These are phyloP conservation scores for Lentinus brumalis DNA, from an alignment of 768 basidiomycete genomes.

Conservation along the genomic window DNA sequence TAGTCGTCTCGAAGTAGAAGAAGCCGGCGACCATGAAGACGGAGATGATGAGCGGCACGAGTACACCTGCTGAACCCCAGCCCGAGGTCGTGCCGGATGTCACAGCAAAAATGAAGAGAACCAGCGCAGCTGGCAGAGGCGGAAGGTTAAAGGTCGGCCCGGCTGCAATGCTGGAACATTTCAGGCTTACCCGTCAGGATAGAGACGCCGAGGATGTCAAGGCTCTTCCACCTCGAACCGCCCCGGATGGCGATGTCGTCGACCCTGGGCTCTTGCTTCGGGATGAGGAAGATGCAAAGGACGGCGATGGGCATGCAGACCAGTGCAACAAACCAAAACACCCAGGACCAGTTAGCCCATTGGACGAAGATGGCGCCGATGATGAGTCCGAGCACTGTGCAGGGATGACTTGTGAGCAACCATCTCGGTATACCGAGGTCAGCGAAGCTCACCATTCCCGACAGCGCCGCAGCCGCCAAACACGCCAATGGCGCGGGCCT, in stretches of 20 bases:
- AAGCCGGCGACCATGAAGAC: constrained; percentile 41
- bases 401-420: background rate
- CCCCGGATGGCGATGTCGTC: constrained; percentile 1
- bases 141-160: background rate
- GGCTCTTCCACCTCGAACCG: constrained; percentile 27
- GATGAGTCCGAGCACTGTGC: constrained; percentile 34
- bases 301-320: constrained; percentile 36
- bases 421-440: background rate
- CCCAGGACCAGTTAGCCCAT: constrained; percentile 43
- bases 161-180: background rate
- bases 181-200: constrained; percentile 32
- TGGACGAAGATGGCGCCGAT: constrained; percentile 41
- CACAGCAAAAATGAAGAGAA: constrained; percentile 38
- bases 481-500: constrained; percentile 45
- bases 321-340: constrained; percentile 48
- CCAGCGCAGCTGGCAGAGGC: constrained; percentile 29
- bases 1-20: constrained; percentile 43
- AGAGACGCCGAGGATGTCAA: constrained; percentile 40
- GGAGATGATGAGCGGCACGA: constrained; percentile 46
- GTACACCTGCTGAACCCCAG: constrained; percentile 42
- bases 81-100: constrained; percentile 44
- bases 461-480: constrained; percentile 49
- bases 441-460: constrained; percentile 38
- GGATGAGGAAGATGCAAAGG: constrained; percentile 35
- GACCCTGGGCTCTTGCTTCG: constrained; percentile 22